Base-by-base conservation (phyloP, 1,284 basidiomycete species). In the Fomes fomentarius region DNA sequence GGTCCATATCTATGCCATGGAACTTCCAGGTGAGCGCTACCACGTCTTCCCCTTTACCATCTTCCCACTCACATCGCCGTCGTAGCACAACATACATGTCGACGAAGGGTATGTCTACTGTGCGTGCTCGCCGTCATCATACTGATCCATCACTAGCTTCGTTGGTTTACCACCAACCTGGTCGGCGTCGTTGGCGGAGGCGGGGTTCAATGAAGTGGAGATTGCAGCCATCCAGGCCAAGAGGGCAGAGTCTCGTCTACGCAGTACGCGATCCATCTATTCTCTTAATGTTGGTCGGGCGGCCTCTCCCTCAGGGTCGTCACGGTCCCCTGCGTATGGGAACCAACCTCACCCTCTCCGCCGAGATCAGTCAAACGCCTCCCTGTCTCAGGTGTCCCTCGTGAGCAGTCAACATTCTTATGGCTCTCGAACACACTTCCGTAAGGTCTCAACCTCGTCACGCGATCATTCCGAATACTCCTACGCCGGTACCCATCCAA, bases 21-120 rank as follows among this genome's bases (percentile, higher is more conserved):
- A 89, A 89, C 67, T 86, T 91, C 61, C 84, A 87, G 79, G 87
- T 85, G 66, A 46, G 83, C 69, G 38, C 50, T 48, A 17, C 21
- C 44, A 28, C 34, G 22, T 50, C 46, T 43, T 44, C 31, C 52
- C 34, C 31, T 52, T n/a, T 22, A n/a, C n/a, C n/a, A n/a, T 15
- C 57, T 47, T 51, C 42, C 33, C 45, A 7, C 51, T 50, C 38
- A 43, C 22, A 42, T 25, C 48, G 25, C 51, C 15, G 47, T 15
- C 47, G 15, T 48, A 91, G 87, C 89, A 91, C 64, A 80, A 91
- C 66, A 81, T 91, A 17, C 89, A 91, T 66, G 87, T 91, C 28
- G 87, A 91, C 64, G 89, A 91, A 70, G 81, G 76, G 82, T 89
- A 66, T 57, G 79, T 76, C 15, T 47, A 21, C 11, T 38, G 26